These are phyloP conservation scores for Fusarium redolens DNA, from an alignment of 2,329 filamentous ascomycete genomes.

Conservation along the genomic window DNA sequence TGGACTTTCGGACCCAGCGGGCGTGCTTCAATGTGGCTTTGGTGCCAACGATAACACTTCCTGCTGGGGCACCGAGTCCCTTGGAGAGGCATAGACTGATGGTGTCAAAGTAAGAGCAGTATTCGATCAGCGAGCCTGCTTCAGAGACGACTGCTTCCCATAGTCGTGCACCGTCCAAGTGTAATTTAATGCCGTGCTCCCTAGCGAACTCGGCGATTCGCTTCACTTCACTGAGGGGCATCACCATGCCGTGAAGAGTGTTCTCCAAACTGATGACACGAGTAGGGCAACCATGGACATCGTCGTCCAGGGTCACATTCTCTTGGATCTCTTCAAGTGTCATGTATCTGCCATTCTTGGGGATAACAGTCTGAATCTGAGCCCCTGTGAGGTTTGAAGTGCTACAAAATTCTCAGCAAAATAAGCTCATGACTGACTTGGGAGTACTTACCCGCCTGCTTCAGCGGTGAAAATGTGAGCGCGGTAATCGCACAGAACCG, in stretches of 20 bases:
- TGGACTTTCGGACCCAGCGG: conserved; percentile 70
- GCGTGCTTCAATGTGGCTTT: conserved; percentile 52
- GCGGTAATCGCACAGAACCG: conserved; percentile 81
- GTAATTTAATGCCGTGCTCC: conserved; percentile 72
- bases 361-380: conserved; percentile 72
- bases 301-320: conserved; percentile 71
- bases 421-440: fast-evolving
- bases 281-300: conserved; percentile 84
- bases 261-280: conserved; percentile 87
- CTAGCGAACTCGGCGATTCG: conserved; percentile 78
- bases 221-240: conserved; percentile 77
- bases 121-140: conserved; percentile 74
- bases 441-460: conserved; percentile 64
- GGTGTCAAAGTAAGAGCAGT: conserved; percentile 76
- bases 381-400: conserved; percentile 79
- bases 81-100: conserved; percentile 85
- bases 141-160: conserved; percentile 84
- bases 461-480: conserved; percentile 80
- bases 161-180: conserved; percentile 82
- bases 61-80: conserved; percentile 83
- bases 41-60: conserved; percentile 75
- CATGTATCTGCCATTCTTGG: conserved; percentile 77
- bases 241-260: conserved; percentile 81
- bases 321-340: conserved; percentile 81
- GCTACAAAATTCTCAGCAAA: conserved; percentile 53